Conservation (phyloP, 352 stramenopile species). For the Phytopythium ostracodes region DNA sequence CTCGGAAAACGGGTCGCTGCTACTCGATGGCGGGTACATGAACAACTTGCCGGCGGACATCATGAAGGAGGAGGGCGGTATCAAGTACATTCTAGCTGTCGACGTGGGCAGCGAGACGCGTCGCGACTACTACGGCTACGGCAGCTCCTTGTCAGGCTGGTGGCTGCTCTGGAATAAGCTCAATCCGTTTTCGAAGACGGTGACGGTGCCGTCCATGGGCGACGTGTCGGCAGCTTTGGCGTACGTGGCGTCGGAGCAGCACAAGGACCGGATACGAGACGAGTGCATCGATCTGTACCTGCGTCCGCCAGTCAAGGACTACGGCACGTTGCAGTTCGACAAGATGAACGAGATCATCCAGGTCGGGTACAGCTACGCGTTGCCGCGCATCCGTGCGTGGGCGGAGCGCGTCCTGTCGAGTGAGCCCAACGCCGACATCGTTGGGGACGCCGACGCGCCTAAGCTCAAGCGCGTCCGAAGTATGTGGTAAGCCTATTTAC, state of each 20-base stretch:
- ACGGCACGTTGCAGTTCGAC: slow-evolving; percentile 90
- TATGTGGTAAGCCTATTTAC: neutral
- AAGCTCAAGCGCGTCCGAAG: slow-evolving; percentile 6
- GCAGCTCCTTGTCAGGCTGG: slow-evolving; percentile 78
- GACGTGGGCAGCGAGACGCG: slow-evolving; percentile 84
- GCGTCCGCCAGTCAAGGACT: slow-evolving; percentile 84
- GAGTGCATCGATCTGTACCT: slow-evolving; percentile 88
- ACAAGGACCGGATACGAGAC: slow-evolving; percentile 82
- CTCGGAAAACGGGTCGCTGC: slow-evolving; percentile 80
- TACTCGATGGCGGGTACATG: slow-evolving; percentile 91
- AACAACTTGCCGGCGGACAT: slow-evolving; percentile 93
- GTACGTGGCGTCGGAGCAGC: slow-evolving; percentile 89
- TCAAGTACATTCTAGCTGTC: slow-evolving; percentile 88
- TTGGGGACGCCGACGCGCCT: slow-evolving; percentile 8
- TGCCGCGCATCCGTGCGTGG: slow-evolving; percentile 67
- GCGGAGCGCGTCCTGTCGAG: slow-evolving; percentile 40
- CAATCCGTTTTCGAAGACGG: slow-evolving; percentile 86
- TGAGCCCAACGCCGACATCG: slow-evolving; percentile 65
- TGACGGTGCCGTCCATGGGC: slow-evolving; percentile 90
- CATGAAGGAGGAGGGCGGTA: slow-evolving; percentile 86
- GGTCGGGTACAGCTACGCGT: slow-evolving; percentile 78
- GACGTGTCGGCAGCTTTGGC: slow-evolving; percentile 85
- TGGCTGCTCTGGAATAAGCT: slow-evolving; percentile 90
- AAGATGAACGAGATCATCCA: slow-evolving; percentile 91
- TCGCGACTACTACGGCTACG: slow-evolving; percentile 79